Evolutionary conservation across 306 rosid genomes (phyloP), one percentile per base, ranked within the genome.

Genomic region (Sesbania bispinosa): DNA sequence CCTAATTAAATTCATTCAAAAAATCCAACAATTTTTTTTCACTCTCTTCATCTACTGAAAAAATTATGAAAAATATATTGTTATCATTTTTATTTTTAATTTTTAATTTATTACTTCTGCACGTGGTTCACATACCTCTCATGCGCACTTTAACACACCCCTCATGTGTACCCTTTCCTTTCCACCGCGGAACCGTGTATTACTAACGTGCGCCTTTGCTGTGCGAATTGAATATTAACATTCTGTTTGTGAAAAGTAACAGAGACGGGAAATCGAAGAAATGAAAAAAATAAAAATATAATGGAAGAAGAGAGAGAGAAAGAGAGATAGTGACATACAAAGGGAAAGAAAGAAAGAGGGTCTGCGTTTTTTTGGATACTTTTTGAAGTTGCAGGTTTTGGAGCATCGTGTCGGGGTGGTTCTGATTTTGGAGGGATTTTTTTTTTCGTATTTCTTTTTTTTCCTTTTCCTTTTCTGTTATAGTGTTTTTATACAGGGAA

Each of bases 381-480:
- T 78, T 83, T 84, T 69, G 67, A 68, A 81, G 71, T 85, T 88
- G 85, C 96, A 85, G 96, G 89, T 85, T 88, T 91, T 88, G 96
- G 96, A 89, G 93, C 85, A 82, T 89, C 87, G 93, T 89, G 97
- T 89, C 91, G 92, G 88, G 82, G 64, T 73, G 72, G 41, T 57
- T 82, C 80, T 67, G 52, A 81, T 78, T 65, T 77, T 67, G 52
- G 67, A 26, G 43, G 4, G 18, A 52, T 45, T 16, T 18, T 52
- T 62, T 59, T 24, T 18, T 9, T n/a, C n/a, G n/a, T n/a, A n/a
- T n/a, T n/a, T 0, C 3, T 29, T 9, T 24, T 0, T 23, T 35
- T 6, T 13, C 16, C 18, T 46, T 42, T 39, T 46, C 48, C 4
- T n/a, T 11, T 11, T 10, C 62, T 20, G n/a, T 20, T 38, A n/a